Evolutionary conservation across 2,329 filamentous ascomycete genomes (phyloP).

Genomic region (Aspergillus brasiliensis): DNA sequence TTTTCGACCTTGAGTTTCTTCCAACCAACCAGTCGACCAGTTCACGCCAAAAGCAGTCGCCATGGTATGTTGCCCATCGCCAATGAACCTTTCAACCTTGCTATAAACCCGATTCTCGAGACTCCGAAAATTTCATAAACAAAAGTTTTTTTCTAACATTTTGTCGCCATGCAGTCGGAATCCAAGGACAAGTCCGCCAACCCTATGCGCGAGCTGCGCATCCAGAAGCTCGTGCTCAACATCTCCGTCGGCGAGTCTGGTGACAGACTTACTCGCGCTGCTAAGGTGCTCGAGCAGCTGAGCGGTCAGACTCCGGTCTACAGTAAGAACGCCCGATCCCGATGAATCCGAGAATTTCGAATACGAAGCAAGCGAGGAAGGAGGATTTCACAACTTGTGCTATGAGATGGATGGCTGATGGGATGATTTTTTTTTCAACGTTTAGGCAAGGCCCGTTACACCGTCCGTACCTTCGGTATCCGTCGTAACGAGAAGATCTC

Average conservation of each 20-base stretch:
- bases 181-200: constrained; percentile 78
- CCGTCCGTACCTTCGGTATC: constrained; percentile 99
- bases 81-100: constrained; percentile 12
- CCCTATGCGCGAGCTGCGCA: constrained; percentile 99
- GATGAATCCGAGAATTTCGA: neutral
- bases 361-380: constrained; percentile 3
- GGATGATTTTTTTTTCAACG: constrained; percentile 22
- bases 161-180: constrained; percentile 62
- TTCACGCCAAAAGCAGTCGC: constrained; percentile 45
- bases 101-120: neutral
- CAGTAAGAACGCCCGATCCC: constrained; percentile 64
- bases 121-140: constrained; percentile 1
- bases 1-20: constrained; percentile 33
- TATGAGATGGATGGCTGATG: constrained; percentile 19
- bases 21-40: constrained; percentile 42
- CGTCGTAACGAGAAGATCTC: constrained; percentile 99
- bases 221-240: constrained; percentile 99
- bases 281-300: constrained; percentile 99
- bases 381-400: neutral
- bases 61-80: constrained; percentile 47
- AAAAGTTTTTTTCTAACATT: constrained; percentile 16
- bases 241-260: constrained; percentile 99
- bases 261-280: constrained; percentile 99
- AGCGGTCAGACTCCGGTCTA: constrained; percentile 99
- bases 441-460: constrained; percentile 98